Evolutionary conservation across 192 early-diverging fungal genomes (phyloP), one percentile per base, ranked within the genome.

Genomic region (Oehlia diaphana): DNA sequence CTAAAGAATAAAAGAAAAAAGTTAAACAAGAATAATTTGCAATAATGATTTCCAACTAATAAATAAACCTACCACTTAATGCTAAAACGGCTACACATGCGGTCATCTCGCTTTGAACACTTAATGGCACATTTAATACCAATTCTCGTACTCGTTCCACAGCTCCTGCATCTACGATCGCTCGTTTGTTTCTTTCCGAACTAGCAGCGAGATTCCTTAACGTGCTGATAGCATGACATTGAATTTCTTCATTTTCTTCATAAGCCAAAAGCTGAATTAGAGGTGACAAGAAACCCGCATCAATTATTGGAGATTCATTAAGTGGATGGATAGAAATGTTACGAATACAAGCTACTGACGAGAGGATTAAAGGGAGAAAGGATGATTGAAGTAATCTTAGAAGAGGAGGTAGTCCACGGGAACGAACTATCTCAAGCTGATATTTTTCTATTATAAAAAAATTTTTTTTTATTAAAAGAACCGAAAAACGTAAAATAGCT

Each of bases 271-370:
- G 86, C 19, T 88, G 85, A 74, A 93, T 89, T 50, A 94, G 77
- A 13, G 87, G 89, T 42, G 91, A 85, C 71, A 97, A 83, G 70
- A 95, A 93, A 23, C 91, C 92, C 42, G 92, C 93, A 78, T 93
- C 90, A 61, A 96, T 89, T 72, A 95, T 95, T 42, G 93, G 94
- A 26, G 91, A 90, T 82, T 96, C 95, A 86, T 95, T 95, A 67
- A 88, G 84, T 14, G 93, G 89, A 80, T 95, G 94, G 72, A 97
- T 97, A 50, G 95, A 96, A 58, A 97, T 90, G 80, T 97, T 97
- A 71, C 95, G 92, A 70, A 97, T 87, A 69, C 95, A 96, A 4
- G 95, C 95, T 16, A 94, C 93, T 0, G 94, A 94, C 4, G 95
- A 94, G 0, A 95, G 83, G 23, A 94, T 92, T 79, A 95, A 85